A percentile compares a stretch with the other conserved stretches of the same genome.
Conservation (phyloP, 495 filamentous ascomycete species). For the Trichoderma gamsii region DNA sequence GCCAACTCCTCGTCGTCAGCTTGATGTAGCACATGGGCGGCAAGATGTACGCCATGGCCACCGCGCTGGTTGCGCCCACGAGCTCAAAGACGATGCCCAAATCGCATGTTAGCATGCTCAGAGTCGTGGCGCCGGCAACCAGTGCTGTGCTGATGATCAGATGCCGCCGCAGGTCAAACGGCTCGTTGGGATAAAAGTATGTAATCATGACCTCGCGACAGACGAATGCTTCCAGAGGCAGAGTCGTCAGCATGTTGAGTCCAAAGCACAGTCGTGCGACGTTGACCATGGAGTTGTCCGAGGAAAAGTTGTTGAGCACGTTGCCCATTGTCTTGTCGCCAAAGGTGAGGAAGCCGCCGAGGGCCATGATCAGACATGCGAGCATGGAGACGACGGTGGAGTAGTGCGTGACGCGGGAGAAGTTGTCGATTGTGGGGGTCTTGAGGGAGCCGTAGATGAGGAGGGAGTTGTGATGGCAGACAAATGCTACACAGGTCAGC, state of each 20-base stretch:
- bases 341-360: constrained; percentile 86
- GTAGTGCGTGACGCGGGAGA: constrained; percentile 85
- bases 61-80: constrained; percentile 89
- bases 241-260: constrained; percentile 95
- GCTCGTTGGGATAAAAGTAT: constrained; percentile 77
- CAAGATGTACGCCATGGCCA: constrained; percentile 89
- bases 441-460: constrained; percentile 94
- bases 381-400: constrained; percentile 82
- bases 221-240: constrained; percentile 94
- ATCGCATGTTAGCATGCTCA: constrained; percentile 83
- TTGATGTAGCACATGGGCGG: constrained; percentile 94
- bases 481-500: constrained; percentile 58
- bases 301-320: constrained; percentile 94
- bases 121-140: constrained; percentile 68
- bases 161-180: constrained; percentile 77
- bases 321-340: constrained; percentile 88
- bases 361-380: constrained; percentile 81
- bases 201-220: constrained; percentile 94
- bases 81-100: constrained; percentile 91
- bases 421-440: constrained; percentile 90
- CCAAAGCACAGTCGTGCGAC: constrained; percentile 92
- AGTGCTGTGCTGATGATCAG: constrained; percentile 75
- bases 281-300: constrained; percentile 85
- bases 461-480: constrained; percentile 93
- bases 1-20: constrained; percentile 72